Percentiles rank a stretch among this genome's conserved stretches.
These are phyloP conservation scores for Monosporascus sp. DNA, from an alignment of 2,329 filamentous ascomycete genomes.

Conservation along the genomic window DNA sequence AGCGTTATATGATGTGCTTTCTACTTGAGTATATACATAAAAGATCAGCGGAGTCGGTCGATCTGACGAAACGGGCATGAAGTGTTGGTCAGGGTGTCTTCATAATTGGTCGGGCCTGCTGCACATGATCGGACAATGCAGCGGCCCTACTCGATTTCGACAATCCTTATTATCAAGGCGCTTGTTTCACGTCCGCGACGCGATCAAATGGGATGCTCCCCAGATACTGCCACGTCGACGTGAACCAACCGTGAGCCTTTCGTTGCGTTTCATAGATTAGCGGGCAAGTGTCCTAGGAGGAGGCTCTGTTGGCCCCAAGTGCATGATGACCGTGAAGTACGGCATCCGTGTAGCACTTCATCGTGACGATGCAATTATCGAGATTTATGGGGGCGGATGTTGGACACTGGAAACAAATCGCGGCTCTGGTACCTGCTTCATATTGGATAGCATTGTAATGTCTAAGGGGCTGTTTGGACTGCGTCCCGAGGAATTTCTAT, in stretches of 20 bases:
- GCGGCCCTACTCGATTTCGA: background rate
- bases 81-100: background rate
- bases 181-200: background rate
- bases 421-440: too few relatives aligned
- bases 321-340: too few relatives aligned
- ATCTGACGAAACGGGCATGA: background rate
- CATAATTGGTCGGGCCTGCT: background rate
- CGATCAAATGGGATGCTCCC: background rate
- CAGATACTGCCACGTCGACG: background rate
- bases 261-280: background rate
- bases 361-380: too few relatives aligned
- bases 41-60: background rate
- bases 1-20: background rate
- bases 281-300: background rate
- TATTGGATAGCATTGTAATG: too few relatives aligned
- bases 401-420: too few relatives aligned
- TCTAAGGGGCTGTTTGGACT: too few relatives aligned
- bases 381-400: too few relatives aligned
- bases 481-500: too few relatives aligned
- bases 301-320: too few relatives aligned
- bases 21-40: background rate
- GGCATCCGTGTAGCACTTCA: too few relatives aligned
- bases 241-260: background rate
- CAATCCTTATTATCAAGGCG: background rate
- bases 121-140: background rate